phyloP scores from a whole-genome alignment of 1,139 yeast species.

The Kodamaea derodonti region DNA sequence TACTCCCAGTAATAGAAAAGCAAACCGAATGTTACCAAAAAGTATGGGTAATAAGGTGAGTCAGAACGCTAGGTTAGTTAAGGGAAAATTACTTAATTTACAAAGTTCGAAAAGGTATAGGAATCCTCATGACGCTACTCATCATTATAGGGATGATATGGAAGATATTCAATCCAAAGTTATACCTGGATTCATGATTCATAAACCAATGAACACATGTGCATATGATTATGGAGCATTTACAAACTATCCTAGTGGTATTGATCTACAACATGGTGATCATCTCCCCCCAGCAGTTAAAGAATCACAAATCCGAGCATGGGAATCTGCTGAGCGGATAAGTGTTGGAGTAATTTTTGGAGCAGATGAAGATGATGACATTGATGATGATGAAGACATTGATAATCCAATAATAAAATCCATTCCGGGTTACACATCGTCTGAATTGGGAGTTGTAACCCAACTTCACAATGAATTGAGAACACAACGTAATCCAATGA shows the following conservation, averaged over 20 bases:
- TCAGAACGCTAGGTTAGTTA: slow-evolving; percentile 14
- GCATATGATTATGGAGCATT: slow-evolving; percentile 23
- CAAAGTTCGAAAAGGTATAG: slow-evolving; percentile 17
- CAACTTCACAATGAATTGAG: slow-evolving; percentile 13
- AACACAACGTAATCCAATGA: background rate
- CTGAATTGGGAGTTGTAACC: slow-evolving; percentile 28
- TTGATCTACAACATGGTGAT: slow-evolving; percentile 18
- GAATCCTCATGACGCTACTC: background rate
- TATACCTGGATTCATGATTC: slow-evolving; percentile 16
- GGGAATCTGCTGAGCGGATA: slow-evolving; percentile 46
- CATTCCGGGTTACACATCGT: slow-evolving; percentile 41
- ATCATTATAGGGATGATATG: background rate
- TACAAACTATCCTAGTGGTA: slow-evolving; percentile 19
- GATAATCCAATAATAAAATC: slow-evolving; percentile 16
- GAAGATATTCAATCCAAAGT: slow-evolving; percentile 11
- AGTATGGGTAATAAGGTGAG: slow-evolving; percentile 10
- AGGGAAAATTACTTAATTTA: slow-evolving; percentile 20
- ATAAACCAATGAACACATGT: slow-evolving; percentile 17
- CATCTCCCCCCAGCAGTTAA: slow-evolving; percentile 18
- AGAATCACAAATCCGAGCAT: slow-evolving; percentile 40
- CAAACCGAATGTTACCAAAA: background rate
- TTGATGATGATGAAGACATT: slow-evolving; percentile 13
- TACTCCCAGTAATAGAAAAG: slow-evolving; percentile 22
- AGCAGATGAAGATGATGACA: slow-evolving; percentile 20
- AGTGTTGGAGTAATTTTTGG: slow-evolving; percentile 36